phyloP scores from a whole-genome alignment of 306 rosid genomes.

The Sicyos baderoa region DNA sequence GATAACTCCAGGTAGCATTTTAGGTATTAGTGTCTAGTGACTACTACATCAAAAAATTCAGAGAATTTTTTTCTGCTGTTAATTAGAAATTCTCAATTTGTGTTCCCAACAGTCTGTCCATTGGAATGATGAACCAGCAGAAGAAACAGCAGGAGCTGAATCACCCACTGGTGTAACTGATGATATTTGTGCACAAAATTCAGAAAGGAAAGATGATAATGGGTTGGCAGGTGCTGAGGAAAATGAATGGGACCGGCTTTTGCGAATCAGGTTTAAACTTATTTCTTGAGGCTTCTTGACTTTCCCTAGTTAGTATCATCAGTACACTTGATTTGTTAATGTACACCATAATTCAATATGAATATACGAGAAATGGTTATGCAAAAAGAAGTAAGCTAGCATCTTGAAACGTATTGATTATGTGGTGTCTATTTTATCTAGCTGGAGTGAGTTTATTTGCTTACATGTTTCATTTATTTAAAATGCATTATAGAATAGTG shows the following conservation, averaged over 20 bases:
- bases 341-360: background rate
- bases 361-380: background rate
- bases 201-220: slow-evolving; percentile 76
- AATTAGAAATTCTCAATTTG: slow-evolving; percentile 14
- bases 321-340: background rate
- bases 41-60: slow-evolving; percentile 1
- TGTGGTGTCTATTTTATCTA: background rate
- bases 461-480: slow-evolving; percentile 1
- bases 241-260: slow-evolving; percentile 92
- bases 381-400: background rate
- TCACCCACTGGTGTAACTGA: slow-evolving; percentile 54
- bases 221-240: slow-evolving; percentile 49
- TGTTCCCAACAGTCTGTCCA: slow-evolving; percentile 51
- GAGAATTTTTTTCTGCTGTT: slow-evolving; percentile 3
- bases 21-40: background rate
- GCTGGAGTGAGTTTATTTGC: slow-evolving; percentile 5
- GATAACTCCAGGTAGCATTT: background rate
- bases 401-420: background rate
- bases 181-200: slow-evolving; percentile 45
- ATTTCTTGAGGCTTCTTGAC: slow-evolving; percentile 3
- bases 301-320: background rate
- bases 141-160: slow-evolving; percentile 74
- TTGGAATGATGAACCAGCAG: slow-evolving; percentile 94
- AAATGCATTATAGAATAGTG: background rate
- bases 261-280: slow-evolving; percentile 65